Base-by-base conservation (phyloP, 202 grass and related monocot genomes). In the Bolboschoenoplectus hybrid region DNA sequence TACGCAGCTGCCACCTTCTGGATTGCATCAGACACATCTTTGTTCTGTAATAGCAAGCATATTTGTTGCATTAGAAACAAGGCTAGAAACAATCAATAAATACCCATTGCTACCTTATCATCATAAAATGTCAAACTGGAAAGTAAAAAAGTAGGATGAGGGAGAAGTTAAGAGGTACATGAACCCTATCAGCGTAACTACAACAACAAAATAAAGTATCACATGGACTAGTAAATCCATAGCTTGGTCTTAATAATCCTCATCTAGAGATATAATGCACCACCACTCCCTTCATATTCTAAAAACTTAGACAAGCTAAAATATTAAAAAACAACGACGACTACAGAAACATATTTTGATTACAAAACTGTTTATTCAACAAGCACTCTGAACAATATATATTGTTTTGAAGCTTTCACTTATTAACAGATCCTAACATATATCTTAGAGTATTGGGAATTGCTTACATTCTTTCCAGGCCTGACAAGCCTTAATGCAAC, bases 1-100 rank as follows among this genome's bases (percentile, higher is more conserved):
- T 96, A 96, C 39, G 97, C 97, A 85, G 90, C 80, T 56, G 92
- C 97, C 62, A 97, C 97, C 88, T 99, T 99, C 90, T 99, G 97
- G 50, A 99, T 92, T 80, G 97, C 93, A 87, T 97, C 97, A 12
- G 93, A 90, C 38, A 99, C 97, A 92, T 99, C 97, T 80, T 94
- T 99, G 77, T 99, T 99, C 97, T 99, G 87, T 65, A 17, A 50
- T 49, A 67, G 12, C 36, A 82, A 67, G 17, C 58, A 82, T 65
- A 50, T 34, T 82, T 64, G 35, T n/a, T 14, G 47, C 47, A 43
- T 74, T 74, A 60, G 10, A 47, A 76, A 71, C 4, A 65, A 75
- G 14, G 17, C 20, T 14, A 70, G n/a, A 70, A 34, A 52, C 32
- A 40, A n/a, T 40, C 61, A 68, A 67, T 9, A 50, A 26, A 50